phyloP scores from a whole-genome alignment of 768 basidiomycete genomes.

The Sarcodon sp. region DNA sequence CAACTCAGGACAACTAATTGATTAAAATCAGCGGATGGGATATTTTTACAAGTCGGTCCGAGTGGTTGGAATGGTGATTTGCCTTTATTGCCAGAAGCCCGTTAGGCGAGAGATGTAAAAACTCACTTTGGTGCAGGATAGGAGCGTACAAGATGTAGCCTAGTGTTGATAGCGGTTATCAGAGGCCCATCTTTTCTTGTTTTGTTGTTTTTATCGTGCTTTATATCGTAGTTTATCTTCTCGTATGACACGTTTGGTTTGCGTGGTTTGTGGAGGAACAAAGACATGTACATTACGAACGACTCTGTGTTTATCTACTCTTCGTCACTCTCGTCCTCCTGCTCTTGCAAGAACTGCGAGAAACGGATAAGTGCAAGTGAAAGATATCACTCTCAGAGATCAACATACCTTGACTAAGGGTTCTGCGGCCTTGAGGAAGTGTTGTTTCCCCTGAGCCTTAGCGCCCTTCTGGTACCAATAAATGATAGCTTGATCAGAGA shows the following conservation, averaged over 20 bases:
- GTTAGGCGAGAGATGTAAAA: slow-evolving; percentile 30
- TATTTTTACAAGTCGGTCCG: slow-evolving; percentile 65
- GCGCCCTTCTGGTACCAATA: slow-evolving; percentile 98
- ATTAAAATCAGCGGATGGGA: slow-evolving; percentile 42
- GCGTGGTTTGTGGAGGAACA: too few relatives aligned
- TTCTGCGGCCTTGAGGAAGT: slow-evolving; percentile 85
- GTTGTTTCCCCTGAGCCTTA: slow-evolving; percentile 88
- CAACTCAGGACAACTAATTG: too few relatives aligned
- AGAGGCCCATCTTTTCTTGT: background rate
- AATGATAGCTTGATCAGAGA: slow-evolving; percentile 92
- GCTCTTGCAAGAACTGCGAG: slow-evolving; percentile 76
- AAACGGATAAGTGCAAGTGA: background rate
- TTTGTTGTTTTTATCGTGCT: background rate
- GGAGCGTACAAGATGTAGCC: too few relatives aligned
- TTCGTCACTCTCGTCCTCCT: slow-evolving; percentile 71
- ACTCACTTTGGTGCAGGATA: too few relatives aligned
- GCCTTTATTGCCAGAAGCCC: slow-evolving; percentile 69
- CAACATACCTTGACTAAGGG: slow-evolving; percentile 71
- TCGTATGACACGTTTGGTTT: background rate
- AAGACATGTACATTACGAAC: background rate
- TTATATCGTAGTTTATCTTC: slow-evolving; percentile 1
- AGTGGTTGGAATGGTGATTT: slow-evolving; percentile 74
- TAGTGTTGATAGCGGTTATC: too few relatives aligned
- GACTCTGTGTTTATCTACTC: slow-evolving; percentile 13
- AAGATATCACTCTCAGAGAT: background rate